These are phyloP conservation scores for Elongisporangium anandrum DNA, from an alignment of 352 stramenopile genomes.

Conservation along the genomic window DNA sequence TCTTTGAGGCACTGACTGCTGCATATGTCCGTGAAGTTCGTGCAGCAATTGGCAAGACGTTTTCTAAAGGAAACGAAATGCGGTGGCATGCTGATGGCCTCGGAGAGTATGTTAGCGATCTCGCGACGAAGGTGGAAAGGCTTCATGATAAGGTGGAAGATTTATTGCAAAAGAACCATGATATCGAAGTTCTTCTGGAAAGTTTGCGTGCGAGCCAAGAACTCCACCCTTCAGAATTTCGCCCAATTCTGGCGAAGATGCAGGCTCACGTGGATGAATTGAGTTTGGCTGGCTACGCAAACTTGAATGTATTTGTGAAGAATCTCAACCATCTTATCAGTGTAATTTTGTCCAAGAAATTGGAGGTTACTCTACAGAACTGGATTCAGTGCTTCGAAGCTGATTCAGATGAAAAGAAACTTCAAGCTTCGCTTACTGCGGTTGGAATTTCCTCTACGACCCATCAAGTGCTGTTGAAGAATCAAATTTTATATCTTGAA, in stretches of 20 bases:
- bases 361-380: constrained; percentile 50
- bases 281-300: constrained; percentile 92
- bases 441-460: constrained; percentile 42
- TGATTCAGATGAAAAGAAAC: constrained; percentile 55
- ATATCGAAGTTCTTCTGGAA: constrained; percentile 91
- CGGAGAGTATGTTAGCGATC: constrained; percentile 82
- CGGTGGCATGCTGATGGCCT: constrained; percentile 85
- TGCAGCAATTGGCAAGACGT: constrained; percentile 85
- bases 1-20: constrained; percentile 75
- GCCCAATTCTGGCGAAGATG: constrained; percentile 75
- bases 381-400: constrained; percentile 71
- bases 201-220: constrained; percentile 54
- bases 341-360: constrained; percentile 76
- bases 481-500: constrained; percentile 95
- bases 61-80: constrained; percentile 87
- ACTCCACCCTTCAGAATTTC: constrained; percentile 42
- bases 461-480: constrained; percentile 95
- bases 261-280: constrained; percentile 94
- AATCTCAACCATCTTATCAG: constrained; percentile 89
- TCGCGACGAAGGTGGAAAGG: constrained; percentile 91
- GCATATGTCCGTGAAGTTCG: constrained; percentile 80
- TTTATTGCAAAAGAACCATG: constrained; percentile 89
- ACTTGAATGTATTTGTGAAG: constrained; percentile 91
- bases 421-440: constrained; percentile 39
- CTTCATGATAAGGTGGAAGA: constrained; percentile 99